Conservation (phyloP, 106 monocot species). For the Gastrodia elata region DNA sequence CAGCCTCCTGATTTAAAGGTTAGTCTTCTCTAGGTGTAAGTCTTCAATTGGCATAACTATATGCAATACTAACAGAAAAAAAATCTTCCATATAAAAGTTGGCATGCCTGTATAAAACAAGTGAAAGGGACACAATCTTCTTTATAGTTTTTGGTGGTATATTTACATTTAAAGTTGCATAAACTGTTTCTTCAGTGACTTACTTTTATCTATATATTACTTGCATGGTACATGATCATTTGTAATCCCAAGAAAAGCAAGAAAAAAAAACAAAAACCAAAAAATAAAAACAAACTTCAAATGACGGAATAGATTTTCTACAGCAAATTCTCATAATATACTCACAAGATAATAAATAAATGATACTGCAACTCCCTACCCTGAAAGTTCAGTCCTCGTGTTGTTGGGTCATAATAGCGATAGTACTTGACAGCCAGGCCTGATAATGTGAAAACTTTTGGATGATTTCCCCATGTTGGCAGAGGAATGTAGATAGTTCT, state of each 20-base stretch:
- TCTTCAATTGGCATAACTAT: neutral
- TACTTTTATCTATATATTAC: neutral
- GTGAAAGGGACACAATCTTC: too few relatives aligned
- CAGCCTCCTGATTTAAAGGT: neutral
- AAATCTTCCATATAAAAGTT: neutral
- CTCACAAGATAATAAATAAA: neutral
- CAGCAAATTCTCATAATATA: neutral
- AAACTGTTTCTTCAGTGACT: neutral
- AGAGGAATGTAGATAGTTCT: constrained; percentile 75
- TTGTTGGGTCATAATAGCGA: constrained; percentile 88
- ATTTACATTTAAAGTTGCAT: neutral
- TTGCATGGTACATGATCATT: neutral
- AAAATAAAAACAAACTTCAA: neutral
- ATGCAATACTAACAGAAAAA: neutral
- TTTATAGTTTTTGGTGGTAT: too few relatives aligned
- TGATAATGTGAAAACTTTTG: constrained; percentile 72
- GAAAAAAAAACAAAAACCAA: too few relatives aligned
- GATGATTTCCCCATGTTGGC: constrained; percentile 99
- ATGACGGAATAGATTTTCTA: neutral
- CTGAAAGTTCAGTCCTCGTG: constrained; percentile 81
- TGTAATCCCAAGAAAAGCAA: neutral
- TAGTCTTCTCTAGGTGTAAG: neutral
- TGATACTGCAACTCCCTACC: constrained; percentile 23
- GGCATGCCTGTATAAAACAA: too few relatives aligned
- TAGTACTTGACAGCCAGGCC: constrained; percentile 75